Conservation (phyloP, 2,329 filamentous ascomycete species). For the Xylaria multiplex region DNA sequence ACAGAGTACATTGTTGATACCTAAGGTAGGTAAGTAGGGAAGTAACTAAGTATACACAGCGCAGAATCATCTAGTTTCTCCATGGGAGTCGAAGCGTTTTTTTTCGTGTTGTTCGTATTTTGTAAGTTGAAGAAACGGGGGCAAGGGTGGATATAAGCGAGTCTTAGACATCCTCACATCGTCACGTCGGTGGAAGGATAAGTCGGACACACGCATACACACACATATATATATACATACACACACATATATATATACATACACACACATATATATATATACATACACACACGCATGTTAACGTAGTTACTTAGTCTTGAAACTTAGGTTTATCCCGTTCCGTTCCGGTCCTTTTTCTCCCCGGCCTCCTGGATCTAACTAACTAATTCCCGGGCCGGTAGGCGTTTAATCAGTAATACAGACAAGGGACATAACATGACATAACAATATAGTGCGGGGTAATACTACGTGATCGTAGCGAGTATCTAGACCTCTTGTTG, state of each 20-base stretch:
- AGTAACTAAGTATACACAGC: too few relatives aligned
- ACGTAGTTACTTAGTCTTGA: neutral
- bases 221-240: neutral
- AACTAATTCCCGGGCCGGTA: conserved; percentile 18
- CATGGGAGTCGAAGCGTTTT: too few relatives aligned
- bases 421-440: conserved; percentile 9
- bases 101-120: too few relatives aligned
- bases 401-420: conserved; percentile 8
- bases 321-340: neutral
- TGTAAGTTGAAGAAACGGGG: too few relatives aligned
- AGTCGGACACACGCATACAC: neutral
- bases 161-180: too few relatives aligned
- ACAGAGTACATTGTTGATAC: too few relatives aligned
- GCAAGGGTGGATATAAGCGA: too few relatives aligned
- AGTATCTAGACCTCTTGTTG: neutral
- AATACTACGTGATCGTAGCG: neutral
- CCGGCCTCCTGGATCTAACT: neutral
- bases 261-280: too few relatives aligned
- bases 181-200: too few relatives aligned
- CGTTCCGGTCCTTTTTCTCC: neutral
- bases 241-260: neutral
- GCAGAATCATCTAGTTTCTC: too few relatives aligned
- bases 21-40: too few relatives aligned
- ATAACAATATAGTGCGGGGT: neutral
- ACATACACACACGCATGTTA: neutral